Evolutionary conservation across 1,139 yeast genomes (phyloP).

Genomic region (Protomyces inundatus): DNA sequence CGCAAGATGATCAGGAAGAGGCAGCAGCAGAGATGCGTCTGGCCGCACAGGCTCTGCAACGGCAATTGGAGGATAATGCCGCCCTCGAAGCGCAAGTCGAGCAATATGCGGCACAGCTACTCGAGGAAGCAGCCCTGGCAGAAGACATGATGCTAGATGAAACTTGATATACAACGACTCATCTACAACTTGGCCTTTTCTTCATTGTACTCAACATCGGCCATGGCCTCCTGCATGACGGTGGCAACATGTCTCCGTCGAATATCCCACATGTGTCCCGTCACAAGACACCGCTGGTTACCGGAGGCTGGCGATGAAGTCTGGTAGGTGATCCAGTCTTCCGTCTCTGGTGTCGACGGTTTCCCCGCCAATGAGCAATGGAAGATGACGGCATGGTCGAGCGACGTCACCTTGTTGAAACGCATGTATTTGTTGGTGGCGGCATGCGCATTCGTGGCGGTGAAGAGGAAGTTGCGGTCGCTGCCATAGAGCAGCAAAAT

Average conservation of each 20-base stretch:
- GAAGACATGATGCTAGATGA: background rate
- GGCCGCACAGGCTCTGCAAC: background rate
- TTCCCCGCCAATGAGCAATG: conserved; percentile 12
- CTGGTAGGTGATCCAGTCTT: conserved; percentile 20
- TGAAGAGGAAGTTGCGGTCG: conserved; percentile 21
- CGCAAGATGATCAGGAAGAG: background rate
- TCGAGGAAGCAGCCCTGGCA: background rate
- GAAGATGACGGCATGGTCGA: conserved; percentile 18
- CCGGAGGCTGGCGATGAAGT: conserved; percentile 13
- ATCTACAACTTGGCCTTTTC: background rate
- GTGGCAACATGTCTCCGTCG: conserved; percentile 12
- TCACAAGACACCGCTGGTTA: conserved; percentile 16
- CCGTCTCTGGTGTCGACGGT: conserved; percentile 11
- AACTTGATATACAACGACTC: background rate
- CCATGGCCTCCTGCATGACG: conserved; percentile 23
- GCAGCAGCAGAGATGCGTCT: background rate
- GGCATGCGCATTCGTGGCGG: conserved; percentile 22
- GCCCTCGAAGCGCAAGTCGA: background rate
- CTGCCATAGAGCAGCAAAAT: conserved; percentile 15
- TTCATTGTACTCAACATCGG: conserved; percentile 2
- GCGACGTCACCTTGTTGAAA: conserved; percentile 7
- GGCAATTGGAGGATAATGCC: background rate
- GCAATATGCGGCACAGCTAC: background rate
- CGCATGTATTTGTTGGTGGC: conserved; percentile 2
- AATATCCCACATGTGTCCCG: conserved; percentile 23